These are phyloP conservation scores for Biscogniauxia mediterranea DNA, from an alignment of 2,329 filamentous ascomycete species.

Conservation along the genomic window DNA sequence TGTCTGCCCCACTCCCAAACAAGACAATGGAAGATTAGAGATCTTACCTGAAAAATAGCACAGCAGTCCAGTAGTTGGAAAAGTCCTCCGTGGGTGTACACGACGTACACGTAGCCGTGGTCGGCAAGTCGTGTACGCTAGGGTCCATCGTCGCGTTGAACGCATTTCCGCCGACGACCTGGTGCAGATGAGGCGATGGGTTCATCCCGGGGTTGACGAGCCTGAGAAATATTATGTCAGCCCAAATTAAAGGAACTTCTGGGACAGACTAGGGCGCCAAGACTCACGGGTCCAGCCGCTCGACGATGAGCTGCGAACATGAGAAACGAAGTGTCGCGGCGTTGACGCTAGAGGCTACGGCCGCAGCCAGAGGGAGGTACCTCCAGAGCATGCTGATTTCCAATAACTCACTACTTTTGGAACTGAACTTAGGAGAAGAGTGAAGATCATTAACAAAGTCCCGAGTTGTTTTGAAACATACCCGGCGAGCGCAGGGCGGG, in stretches of 20 bases:
- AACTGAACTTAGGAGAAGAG: neutral
- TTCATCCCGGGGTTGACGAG: conserved; percentile 29
- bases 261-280: neutral
- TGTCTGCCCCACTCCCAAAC: neutral
- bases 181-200: conserved; percentile 30
- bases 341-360: conserved; percentile 20
- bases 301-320: conserved; percentile 31
- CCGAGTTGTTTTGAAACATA: neutral
- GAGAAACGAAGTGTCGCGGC: conserved; percentile 32
- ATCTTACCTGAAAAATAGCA: conserved; percentile 22
- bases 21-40: neutral
- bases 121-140: conserved; percentile 22
- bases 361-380: conserved; percentile 22
- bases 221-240: conserved; percentile 13
- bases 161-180: conserved; percentile 30
- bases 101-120: conserved; percentile 29
- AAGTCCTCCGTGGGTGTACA: conserved; percentile 30
- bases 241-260: too few relatives aligned
- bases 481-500: too few relatives aligned
- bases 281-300: conserved; percentile 30
- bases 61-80: conserved; percentile 32
- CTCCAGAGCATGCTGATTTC: conserved; percentile 25
- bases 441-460: neutral
- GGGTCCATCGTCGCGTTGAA: conserved; percentile 31
- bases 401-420: neutral